phyloP scores from a whole-genome alignment of 108 stramenopile species.

The Skeletonema marinoi region DNA sequence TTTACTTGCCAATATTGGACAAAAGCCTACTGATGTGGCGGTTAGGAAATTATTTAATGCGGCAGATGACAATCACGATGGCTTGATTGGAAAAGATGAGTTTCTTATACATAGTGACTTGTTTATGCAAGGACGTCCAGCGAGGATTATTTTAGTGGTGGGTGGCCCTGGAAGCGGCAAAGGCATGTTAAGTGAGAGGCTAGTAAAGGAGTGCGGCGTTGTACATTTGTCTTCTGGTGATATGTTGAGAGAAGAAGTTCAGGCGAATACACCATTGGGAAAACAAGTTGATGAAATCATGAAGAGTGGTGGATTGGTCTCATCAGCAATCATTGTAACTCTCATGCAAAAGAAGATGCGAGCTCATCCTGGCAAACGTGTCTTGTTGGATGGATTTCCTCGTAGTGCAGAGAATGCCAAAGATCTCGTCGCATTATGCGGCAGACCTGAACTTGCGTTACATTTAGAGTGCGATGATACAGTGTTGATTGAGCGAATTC shows the following conservation, averaged over 20 bases:
- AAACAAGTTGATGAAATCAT: conserved; percentile 86
- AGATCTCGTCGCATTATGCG: conserved; percentile 75
- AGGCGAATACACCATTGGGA: conserved; percentile 78
- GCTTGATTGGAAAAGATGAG: conserved; percentile 62
- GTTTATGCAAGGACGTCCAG: conserved; percentile 71
- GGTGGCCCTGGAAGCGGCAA: conserved; percentile 97
- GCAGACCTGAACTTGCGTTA: conserved; percentile 77
- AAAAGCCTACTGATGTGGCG: conserved; percentile 51
- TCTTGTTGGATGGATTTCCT: conserved; percentile 92
- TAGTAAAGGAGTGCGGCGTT: conserved; percentile 85
- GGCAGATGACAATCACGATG: conserved; percentile 66
- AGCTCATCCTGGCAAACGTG: conserved; percentile 75
- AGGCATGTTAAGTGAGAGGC: conserved; percentile 77
- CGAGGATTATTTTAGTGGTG: conserved; percentile 88
- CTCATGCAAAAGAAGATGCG: conserved; percentile 84
- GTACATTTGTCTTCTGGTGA: conserved; percentile 95
- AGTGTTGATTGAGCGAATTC: conserved; percentile 75
- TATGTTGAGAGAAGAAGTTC: conserved; percentile 91
- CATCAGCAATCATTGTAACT: conserved; percentile 76
- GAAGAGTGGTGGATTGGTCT: conserved; percentile 85
- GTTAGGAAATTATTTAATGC: conserved; percentile 58
- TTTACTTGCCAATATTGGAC: conserved; percentile 63
- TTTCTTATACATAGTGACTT: conserved; percentile 59
- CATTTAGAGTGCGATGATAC: conserved; percentile 84
- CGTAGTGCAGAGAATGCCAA: conserved; percentile 73